A percentile compares a stretch with the other conserved stretches of the same genome.
Conservation (phyloP, 148 eudicot genomes). For the Vaccinium myrtillus region DNA sequence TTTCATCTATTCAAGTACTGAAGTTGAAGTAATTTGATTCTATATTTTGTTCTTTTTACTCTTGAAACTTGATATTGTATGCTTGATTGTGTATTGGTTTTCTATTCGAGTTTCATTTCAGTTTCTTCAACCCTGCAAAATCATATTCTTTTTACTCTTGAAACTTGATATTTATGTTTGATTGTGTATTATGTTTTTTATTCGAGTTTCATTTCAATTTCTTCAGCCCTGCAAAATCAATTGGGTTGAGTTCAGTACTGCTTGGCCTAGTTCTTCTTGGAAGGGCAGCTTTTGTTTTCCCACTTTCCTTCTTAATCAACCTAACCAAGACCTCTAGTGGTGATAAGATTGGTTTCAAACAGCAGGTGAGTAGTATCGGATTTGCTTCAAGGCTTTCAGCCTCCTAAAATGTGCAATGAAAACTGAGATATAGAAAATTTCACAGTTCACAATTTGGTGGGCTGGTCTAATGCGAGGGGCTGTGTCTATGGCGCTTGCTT, state of each 20-base stretch:
- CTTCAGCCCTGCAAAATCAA: conserved; percentile 46
- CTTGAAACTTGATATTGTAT: not conserved
- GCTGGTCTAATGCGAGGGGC: conserved; percentile 19
- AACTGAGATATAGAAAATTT: not conserved
- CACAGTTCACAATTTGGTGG: conserved; percentile 33
- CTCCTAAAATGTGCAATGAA: not conserved
- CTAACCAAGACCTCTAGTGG: conserved; percentile 26
- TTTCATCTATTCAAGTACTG: not conserved
- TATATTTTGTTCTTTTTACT: not conserved
- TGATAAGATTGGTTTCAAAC: conserved; percentile 38
- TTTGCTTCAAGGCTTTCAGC: not conserved
- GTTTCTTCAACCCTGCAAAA: conserved; percentile 40
- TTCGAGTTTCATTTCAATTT: conserved; percentile 4
- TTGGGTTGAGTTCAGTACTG: conserved; percentile 49
- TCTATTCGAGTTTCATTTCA: not conserved
- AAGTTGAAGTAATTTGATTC: not conserved
- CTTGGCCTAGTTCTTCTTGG: conserved; percentile 47
- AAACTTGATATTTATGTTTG: not conserved
- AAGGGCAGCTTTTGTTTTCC: conserved; percentile 62
- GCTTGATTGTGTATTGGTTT: not conserved
- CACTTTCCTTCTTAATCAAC: conserved; percentile 47
- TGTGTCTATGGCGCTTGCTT: conserved; percentile 20
- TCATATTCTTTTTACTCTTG: conserved; percentile 12
- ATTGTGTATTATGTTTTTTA: not conserved
- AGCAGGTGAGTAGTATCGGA: conserved; percentile 35